Evolutionary conservation across 805 yeast genomes (phyloP).

Genomic region (baker's yeast (Saccharomyces cerevisiae)): DNA sequence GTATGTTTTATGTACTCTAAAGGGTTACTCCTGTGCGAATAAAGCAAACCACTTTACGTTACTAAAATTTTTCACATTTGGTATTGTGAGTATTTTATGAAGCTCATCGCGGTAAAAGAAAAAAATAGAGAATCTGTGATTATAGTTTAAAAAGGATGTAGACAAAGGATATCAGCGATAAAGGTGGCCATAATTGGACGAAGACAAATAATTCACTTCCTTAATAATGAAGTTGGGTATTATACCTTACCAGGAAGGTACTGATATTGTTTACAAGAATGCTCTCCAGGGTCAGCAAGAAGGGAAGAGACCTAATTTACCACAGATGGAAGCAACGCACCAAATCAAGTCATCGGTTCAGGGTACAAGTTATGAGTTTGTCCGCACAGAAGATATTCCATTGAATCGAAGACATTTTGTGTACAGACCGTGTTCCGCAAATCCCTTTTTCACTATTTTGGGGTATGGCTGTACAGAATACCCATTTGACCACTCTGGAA

Average conservation of each 20-base stretch:
- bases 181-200: neutral
- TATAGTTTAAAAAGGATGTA: neutral
- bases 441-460: conserved; percentile 46
- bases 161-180: neutral
- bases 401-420: conserved; percentile 72
- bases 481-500: conserved; percentile 41
- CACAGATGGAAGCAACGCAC: conserved; percentile 16
- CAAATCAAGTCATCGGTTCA: conserved; percentile 1
- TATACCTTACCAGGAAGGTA: conserved; percentile 22
- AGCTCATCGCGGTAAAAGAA: neutral
- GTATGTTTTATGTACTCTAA: neutral
- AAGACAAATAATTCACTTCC: neutral
- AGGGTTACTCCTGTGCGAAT: neutral
- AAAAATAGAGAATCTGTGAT: neutral
- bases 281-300: neutral
- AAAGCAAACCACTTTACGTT: neutral
- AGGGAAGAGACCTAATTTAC: conserved; percentile 16
- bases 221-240: conserved; percentile 22
- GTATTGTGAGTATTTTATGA: neutral
- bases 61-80: neutral
- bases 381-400: conserved; percentile 63
- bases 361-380: conserved; percentile 5
- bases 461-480: conserved; percentile 67
- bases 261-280: conserved; percentile 17
- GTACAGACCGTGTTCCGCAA: conserved; percentile 71